A percentile compares a stretch with the other conserved stretches of the same genome.
Conservation (phyloP, 2,329 filamentous ascomycete genomes). For the Aspergillus pseudotamarii region DNA sequence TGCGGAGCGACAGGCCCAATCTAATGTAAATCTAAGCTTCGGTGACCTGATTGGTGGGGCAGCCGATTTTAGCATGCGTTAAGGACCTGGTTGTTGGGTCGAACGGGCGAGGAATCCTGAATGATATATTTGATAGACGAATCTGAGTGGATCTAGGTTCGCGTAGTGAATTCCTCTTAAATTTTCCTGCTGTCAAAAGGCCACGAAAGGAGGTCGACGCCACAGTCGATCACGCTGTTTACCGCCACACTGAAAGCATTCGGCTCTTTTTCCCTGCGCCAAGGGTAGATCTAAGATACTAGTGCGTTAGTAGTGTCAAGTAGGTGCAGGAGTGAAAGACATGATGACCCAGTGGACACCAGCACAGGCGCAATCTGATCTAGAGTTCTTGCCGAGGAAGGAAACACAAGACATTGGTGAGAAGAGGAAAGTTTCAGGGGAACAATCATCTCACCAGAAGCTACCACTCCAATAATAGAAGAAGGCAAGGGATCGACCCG, state of each 20-base stretch:
- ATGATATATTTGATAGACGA: constrained; percentile 5
- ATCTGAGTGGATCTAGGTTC: background rate
- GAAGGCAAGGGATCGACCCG: background rate
- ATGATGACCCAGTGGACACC: background rate
- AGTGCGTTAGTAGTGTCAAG: background rate
- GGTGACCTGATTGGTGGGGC: constrained; percentile 12
- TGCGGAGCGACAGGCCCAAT: background rate
- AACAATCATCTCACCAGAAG: too few species aligned
- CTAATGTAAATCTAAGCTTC: constrained; percentile 5
- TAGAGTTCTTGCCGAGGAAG: background rate
- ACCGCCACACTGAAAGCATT: background rate
- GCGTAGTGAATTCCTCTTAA: background rate
- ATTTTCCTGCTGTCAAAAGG: background rate
- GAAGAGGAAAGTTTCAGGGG: background rate
- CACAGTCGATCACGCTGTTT: constrained; percentile 5
- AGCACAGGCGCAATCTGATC: background rate
- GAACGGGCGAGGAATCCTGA: constrained; percentile 8
- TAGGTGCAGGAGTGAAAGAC: background rate
- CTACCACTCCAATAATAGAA: background rate
- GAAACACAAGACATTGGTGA: background rate
- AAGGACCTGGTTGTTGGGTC: constrained; percentile 24
- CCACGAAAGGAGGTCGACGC: background rate
- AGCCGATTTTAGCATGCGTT: constrained; percentile 14
- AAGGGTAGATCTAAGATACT: constrained; percentile 4
- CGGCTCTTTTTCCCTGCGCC: background rate